These are phyloP conservation scores for Penicillium corylophilum DNA, from an alignment of 2,329 filamentous ascomycete species.

Conservation along the genomic window DNA sequence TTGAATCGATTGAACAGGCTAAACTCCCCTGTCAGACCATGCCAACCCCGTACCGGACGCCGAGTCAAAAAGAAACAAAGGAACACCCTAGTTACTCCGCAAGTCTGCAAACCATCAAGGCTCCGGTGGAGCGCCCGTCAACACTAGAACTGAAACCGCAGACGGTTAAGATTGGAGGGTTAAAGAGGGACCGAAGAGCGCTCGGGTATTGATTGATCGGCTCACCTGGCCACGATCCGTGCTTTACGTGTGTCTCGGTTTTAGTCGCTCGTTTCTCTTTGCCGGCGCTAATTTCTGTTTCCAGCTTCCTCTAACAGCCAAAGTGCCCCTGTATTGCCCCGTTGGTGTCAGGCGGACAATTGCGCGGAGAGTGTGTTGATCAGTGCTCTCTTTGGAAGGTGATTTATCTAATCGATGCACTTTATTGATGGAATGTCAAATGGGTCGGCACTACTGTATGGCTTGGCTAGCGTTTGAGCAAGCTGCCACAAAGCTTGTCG, in stretches of 20 bases:
- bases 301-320: background rate
- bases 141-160: background rate
- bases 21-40: slow-evolving; percentile 5
- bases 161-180: slow-evolving; percentile 10
- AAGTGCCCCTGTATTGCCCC: background rate
- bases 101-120: background rate
- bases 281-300: background rate
- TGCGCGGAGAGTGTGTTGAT: background rate
- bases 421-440: background rate
- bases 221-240: background rate
- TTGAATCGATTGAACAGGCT: too few relatives aligned
- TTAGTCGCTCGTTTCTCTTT: background rate
- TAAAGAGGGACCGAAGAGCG: slow-evolving; percentile 1
- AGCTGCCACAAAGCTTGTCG: background rate
- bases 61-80: background rate
- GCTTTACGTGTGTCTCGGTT: background rate
- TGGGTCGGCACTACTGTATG: background rate
- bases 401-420: background rate
- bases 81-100: slow-evolving; percentile 1
- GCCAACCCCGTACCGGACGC: background rate
- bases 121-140: background rate
- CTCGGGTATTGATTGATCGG: slow-evolving; percentile 15
- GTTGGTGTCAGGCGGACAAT: background rate
- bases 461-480: background rate
- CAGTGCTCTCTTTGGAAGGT: background rate